Base-by-base conservation (phyloP, 495 filamentous ascomycete species). In the Penicillium arizonense region DNA sequence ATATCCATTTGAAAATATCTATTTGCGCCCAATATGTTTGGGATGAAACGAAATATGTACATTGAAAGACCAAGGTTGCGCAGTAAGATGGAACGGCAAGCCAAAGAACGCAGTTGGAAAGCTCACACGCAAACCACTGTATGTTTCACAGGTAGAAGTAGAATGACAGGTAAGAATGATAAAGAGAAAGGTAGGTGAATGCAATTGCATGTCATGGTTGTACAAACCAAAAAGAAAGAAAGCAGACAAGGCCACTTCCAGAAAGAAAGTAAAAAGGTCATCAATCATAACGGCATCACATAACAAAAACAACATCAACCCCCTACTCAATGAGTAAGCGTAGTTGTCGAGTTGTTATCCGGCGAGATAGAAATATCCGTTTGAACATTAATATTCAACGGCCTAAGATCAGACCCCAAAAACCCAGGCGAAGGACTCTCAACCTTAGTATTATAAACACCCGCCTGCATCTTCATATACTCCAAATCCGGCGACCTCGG, bases 381-480 rank as follows among this genome's bases (percentile, higher is more conserved):
- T 40, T 57, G 57, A 14, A 74, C 63, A 48, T 64, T 58, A 36
- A 74, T 72, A 47, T 58, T 63, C 44, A 59, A 32, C 3, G 58
- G 58, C 12, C 47, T 34, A 2, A 67, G 50, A 32, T 62, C 47
- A 50, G 53, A 52, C 16, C 63, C 63, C 20, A 58, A 18, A n/a
- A 38, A 52, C 0, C 43, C 28, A 14, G 46, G 28, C 18, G 53
- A 13, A 4, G 32, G 54, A 9, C 47, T 55, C 32, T 56, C 52
- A 41, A 37, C n/a, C 51, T 57, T 47, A 1, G 52, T 38, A 30
- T 37, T 36, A 11, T 58, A 61, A n/a, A 54, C 36, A 0, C 49
- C 53, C 16, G 67, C 63, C 41, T 68, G 55, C 64, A 74, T 69
- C 53, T 66, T 70, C 47, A 61, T 47, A 23, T 66, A 72, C 37